Evolutionary conservation across 2,329 filamentous ascomycete species (phyloP).

Genomic region (Aureobasidium namibiae): DNA sequence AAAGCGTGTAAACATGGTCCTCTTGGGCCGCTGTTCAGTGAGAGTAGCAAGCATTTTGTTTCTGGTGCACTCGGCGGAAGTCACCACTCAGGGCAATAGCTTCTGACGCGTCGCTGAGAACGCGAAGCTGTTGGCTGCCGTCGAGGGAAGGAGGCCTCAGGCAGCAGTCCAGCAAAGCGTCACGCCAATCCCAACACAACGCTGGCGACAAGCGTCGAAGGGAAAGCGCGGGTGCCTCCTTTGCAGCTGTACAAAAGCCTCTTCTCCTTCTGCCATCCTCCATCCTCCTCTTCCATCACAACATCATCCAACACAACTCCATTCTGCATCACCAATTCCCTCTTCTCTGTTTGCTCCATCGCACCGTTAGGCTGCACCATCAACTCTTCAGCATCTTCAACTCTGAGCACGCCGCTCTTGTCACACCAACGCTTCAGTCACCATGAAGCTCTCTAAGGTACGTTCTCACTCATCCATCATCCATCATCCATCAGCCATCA

Average conservation of each 20-base stretch:
- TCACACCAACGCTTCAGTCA: not conserved
- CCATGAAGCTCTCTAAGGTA: constrained; percentile 7
- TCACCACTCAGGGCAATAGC: not conserved
- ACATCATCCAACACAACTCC: not conserved
- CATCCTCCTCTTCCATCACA: not conserved
- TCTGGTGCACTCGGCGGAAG: not conserved
- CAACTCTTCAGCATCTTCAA: not conserved
- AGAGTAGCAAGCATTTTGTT: not conserved
- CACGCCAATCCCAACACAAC: not conserved
- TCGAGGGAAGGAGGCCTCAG: not conserved
- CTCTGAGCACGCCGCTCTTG: not conserved
- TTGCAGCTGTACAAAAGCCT: not conserved
- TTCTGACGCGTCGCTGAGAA: not conserved
- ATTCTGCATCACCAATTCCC: not conserved
- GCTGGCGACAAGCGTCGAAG: not conserved
- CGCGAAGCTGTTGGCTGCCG: not conserved
- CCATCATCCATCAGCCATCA: not conserved
- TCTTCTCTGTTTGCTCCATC: not conserved
- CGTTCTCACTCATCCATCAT: not conserved
- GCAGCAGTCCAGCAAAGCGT: not conserved
- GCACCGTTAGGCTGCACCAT: not conserved
- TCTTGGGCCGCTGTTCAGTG: not conserved
- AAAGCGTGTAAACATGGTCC: not conserved
- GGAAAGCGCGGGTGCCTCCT: not conserved
- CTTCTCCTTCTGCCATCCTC: not conserved